phyloP scores from a whole-genome alignment of 73 alveolate species.

The Paramecium biaurelia region DNA sequence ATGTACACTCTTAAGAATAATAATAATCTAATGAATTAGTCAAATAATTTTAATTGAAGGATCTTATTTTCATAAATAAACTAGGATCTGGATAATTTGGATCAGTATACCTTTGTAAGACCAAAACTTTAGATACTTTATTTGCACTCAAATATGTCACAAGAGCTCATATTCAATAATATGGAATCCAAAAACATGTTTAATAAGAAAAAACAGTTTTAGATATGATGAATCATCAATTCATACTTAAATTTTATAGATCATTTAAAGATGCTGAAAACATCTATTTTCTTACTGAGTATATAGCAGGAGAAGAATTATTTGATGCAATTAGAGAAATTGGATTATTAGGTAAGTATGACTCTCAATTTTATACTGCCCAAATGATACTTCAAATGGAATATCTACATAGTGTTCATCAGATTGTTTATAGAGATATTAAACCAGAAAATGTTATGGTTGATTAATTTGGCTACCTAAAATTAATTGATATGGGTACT shows the following conservation, averaged over 20 bases:
- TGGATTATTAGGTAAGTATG: conserved; percentile 43
- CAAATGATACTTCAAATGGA: conserved; percentile 50
- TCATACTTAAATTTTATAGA: conserved; percentile 66
- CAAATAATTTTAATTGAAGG: conserved; percentile 64
- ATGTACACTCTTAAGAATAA: neutral
- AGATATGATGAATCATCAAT: conserved; percentile 61
- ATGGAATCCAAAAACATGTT: conserved; percentile 70
- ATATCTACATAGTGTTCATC: conserved; percentile 55
- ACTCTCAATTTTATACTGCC: conserved; percentile 54
- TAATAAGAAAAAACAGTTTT: conserved; percentile 65
- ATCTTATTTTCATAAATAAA: conserved; percentile 65
- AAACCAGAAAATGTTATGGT: conserved; percentile 65
- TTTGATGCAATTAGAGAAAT: conserved; percentile 69
- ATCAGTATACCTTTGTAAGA: conserved; percentile 73
- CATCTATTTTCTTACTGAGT: conserved; percentile 67
- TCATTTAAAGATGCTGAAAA: conserved; percentile 66
- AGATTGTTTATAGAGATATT: conserved; percentile 59
- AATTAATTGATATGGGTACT: conserved; percentile 65
- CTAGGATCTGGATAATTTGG: conserved; percentile 84
- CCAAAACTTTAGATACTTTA: conserved; percentile 53
- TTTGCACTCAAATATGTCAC: conserved; percentile 82
- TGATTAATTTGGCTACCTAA: conserved; percentile 53
- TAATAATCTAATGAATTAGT: neutral
- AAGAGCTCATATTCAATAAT: conserved; percentile 69
- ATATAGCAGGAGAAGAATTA: conserved; percentile 67